Base-by-base conservation (phyloP, 257 asterid genomes). In the Galeopsis tetrahit region DNA sequence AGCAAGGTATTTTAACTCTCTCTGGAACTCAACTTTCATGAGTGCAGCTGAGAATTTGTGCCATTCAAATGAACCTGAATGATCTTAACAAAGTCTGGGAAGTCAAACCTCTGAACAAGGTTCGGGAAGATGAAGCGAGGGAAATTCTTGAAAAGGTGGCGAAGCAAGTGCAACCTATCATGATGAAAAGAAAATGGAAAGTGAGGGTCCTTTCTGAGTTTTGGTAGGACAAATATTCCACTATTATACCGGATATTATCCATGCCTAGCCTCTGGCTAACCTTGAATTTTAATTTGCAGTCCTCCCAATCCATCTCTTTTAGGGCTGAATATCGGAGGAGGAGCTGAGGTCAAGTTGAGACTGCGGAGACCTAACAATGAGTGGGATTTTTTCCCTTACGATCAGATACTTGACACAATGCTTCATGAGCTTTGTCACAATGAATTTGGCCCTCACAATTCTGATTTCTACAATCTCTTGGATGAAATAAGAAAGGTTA, bases 351-450 rank as follows among this genome's bases (percentile, higher is more conserved):
- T 92, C 66, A 89, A 73, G 83, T 69, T 92, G 75, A 86, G 98
- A 84, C 79, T 92, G 81, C 92, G 94, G 39, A 83, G 88, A 74
- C 92, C 86, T 67, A 88, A 88, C 78, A 86, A 86, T 4, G 92
- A 92, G 81, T 82, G 86, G 84, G 96, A 89, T 69, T 90, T 92
- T 80, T 83, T 81, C 80, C 94, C 92, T 34, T 92, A 79, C 60
- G 69, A 81, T 63, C 92, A 86, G 44, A 83, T 86, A 81, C 87
- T 92, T 6, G 85, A 90, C 73, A 89, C 98, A 57, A 88, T 92
- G 96, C 98, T 92, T 79, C 96, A 89, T 34, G 98, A 92, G 84
- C 96, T 89, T 56, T 92, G 98, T 85, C 98, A 92, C 88, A 92
- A 81, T 15, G 90, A 85, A 61, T 59, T 74, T 75, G 98, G 96